Evolutionary conservation across 2,329 filamentous ascomycete genomes (phyloP).

Genomic region (Hypocrella siamensis): DNA sequence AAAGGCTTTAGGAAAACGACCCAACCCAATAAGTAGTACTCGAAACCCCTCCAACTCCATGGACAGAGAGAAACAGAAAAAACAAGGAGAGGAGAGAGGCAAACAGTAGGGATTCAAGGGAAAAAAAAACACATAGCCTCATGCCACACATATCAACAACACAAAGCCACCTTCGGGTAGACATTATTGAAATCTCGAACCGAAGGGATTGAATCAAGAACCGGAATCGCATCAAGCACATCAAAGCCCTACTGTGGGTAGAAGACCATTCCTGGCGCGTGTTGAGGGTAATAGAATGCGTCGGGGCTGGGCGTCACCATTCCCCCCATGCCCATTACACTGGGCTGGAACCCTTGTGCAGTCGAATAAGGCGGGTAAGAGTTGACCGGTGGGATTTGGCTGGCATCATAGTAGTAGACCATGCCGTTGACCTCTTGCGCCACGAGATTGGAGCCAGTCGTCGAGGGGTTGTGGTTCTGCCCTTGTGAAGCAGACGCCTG

Average conservation of each 20-base stretch:
- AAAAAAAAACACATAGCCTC: slow-evolving; percentile 4
- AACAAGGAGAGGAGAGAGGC: neutral
- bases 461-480: slow-evolving; percentile 9
- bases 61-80: neutral
- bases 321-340: slow-evolving; percentile 55
- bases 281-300: slow-evolving; percentile 55
- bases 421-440: slow-evolving; percentile 91
- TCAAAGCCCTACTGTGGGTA: slow-evolving; percentile 38
- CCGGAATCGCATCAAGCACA: slow-evolving; percentile 6
- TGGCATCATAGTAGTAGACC: slow-evolving; percentile 83
- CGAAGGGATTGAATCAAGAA: slow-evolving; percentile 10
- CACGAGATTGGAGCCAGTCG: slow-evolving; percentile 30
- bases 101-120: no score
- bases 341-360: slow-evolving; percentile 36
- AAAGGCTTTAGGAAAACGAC: neutral
- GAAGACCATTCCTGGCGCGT: slow-evolving; percentile 40
- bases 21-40: slow-evolving; percentile 2
- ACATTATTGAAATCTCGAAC: no score
- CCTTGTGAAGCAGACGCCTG: slow-evolving; percentile 17
- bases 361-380: slow-evolving; percentile 31
- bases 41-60: slow-evolving; percentile 1
- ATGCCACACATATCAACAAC: neutral
- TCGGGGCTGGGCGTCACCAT: slow-evolving; percentile 60
- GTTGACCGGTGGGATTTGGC: slow-evolving; percentile 46
- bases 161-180: no score